Percentiles rank a stretch among this genome's conserved stretches.
Conservation (phyloP, 768 basidiomycete genomes). For the Termitomyces sp. region DNA sequence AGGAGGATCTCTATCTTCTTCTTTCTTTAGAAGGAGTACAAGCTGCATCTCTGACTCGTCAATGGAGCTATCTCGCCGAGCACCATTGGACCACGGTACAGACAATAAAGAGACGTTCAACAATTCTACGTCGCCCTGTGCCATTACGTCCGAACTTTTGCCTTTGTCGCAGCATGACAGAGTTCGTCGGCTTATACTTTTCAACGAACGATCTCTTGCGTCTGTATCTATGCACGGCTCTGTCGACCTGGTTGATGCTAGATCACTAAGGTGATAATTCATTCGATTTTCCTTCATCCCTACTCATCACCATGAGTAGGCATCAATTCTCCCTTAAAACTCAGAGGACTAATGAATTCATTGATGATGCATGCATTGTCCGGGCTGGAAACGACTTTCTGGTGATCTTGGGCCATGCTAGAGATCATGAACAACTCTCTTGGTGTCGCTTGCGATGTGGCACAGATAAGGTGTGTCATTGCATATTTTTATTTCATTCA, state of each 20-base stretch:
- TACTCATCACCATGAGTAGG: conserved; percentile 12
- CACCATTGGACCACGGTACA: background rate
- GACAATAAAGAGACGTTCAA: background rate
- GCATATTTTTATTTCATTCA: background rate
- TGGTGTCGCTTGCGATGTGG: conserved; percentile 13
- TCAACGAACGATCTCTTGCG: conserved; percentile 12
- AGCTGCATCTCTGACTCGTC: background rate
- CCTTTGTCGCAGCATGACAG: conserved; percentile 25
- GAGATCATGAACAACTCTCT: conserved; percentile 28
- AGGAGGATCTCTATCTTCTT: background rate
- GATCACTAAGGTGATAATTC: conserved; percentile 15
- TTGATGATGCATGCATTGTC: conserved; percentile 40
- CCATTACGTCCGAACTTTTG: conserved; percentile 10
- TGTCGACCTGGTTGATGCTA: conserved; percentile 23
- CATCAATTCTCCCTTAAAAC: conserved; percentile 12
- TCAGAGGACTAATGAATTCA: conserved; percentile 20
- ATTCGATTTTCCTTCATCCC: background rate
- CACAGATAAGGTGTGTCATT: conserved; percentile 18
- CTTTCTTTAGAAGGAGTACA: background rate
- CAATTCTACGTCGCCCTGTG: background rate
- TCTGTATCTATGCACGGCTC: conserved; percentile 34
- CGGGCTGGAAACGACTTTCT: conserved; percentile 16
- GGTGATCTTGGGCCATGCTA: conserved; percentile 32
- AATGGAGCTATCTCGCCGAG: background rate
- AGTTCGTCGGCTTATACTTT: conserved; percentile 30